Conservation (phyloP, 2,329 filamentous ascomycete genomes). For the Apiospora marii region DNA sequence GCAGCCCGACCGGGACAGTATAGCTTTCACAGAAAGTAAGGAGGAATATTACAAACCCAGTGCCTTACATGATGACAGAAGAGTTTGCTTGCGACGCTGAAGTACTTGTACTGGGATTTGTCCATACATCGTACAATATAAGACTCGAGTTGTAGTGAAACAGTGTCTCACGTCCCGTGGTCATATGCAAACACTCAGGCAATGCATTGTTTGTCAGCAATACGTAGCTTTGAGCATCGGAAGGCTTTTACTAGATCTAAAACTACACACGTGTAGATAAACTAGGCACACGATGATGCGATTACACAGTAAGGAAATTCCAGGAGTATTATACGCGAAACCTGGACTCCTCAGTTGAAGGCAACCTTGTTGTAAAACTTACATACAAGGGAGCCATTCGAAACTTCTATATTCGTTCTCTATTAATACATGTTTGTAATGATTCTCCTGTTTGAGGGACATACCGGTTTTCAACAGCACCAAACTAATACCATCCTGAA, state of each 20-base stretch:
- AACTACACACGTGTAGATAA: not conserved
- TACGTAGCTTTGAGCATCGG: not conserved
- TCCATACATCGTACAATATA: not conserved
- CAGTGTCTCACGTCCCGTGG: not conserved
- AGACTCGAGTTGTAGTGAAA: not conserved
- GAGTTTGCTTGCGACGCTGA: not conserved
- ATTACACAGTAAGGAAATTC: not conserved
- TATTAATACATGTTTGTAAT: not conserved
- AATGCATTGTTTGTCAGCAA: not conserved
- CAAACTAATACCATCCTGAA: no score
- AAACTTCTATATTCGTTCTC: no score
- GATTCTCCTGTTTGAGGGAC: not conserved
- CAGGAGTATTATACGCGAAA: not conserved
- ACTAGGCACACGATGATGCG: not conserved
- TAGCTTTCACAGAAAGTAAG: not conserved
- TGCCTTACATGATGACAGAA: not conserved
- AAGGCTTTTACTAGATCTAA: not conserved
- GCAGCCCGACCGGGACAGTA: no score
- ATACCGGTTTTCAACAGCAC: not conserved
- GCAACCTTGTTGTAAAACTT: not conserved
- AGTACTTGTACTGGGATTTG: not conserved
- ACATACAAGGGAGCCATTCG: not conserved
- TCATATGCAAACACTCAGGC: not conserved
- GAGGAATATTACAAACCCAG: not conserved
- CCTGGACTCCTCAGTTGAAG: not conserved